Percentiles rank a stretch among this genome's conserved stretches.
phyloP scores from a whole-genome alignment of 2,329 filamentous ascomycete genomes.

The Aspergillus sp. region DNA sequence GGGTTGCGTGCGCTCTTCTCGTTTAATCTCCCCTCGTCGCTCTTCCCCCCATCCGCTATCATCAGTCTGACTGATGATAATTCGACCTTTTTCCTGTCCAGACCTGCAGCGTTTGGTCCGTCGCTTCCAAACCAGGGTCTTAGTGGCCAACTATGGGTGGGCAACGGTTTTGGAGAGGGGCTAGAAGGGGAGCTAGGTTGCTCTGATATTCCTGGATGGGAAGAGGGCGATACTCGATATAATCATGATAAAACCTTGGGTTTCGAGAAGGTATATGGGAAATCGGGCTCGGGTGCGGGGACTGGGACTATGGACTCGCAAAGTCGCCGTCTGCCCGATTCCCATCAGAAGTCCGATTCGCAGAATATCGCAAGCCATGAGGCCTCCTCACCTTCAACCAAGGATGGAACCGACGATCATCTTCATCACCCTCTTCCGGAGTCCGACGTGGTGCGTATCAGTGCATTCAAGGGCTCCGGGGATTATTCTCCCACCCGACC shows the following conservation, averaged over 20 bases:
- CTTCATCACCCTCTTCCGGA: conserved; percentile 54
- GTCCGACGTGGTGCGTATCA: conserved; percentile 31
- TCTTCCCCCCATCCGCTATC: conserved; percentile 91
- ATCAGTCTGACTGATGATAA: conserved; percentile 97
- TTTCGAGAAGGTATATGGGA: conserved; percentile 14
- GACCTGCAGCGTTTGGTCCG: conserved; percentile 89
- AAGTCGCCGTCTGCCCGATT: conserved; percentile 17
- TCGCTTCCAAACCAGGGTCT: conserved; percentile 65
- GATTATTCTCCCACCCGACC: conserved; percentile 26
- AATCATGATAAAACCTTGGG: conserved; percentile 17
- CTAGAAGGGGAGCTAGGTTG: conserved; percentile 84
- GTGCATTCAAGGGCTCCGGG: conserved; percentile 26
- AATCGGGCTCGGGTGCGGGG: conserved; percentile 15
- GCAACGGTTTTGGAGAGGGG: conserved; percentile 77
- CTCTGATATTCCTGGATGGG: conserved; percentile 88
- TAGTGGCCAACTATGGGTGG: conserved; percentile 87
- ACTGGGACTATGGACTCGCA: conserved; percentile 13
- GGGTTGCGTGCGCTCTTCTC: conserved; percentile 55
- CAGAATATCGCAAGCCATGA: conserved; percentile 13
- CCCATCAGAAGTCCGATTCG: conserved; percentile 13
- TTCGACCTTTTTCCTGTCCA: conserved; percentile 88
- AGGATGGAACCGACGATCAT: conserved; percentile 80
- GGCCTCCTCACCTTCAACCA: conserved; percentile 25
- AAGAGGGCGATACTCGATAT: conserved; percentile 47
- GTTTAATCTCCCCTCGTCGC: conserved; percentile 67